Base-by-base conservation (phyloP, 1,139 yeast species). In the Sugiyamaella grinbergsii region DNA sequence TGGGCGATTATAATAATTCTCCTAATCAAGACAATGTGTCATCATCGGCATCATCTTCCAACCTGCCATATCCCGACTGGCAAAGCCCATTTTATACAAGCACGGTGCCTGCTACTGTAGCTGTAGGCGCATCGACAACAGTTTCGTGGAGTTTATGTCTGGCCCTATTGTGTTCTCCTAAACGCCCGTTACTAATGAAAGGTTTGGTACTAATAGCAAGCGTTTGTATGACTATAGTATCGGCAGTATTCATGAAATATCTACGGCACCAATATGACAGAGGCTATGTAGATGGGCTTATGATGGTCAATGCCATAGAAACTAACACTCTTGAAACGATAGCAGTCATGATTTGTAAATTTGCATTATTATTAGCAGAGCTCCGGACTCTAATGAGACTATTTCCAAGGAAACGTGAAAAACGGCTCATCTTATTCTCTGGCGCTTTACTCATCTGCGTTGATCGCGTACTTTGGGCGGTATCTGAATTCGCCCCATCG, bases 351-450 rank as follows among this genome's bases (percentile, higher is more conserved):
- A 46, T 59, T 4, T 51, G 53, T 16, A 52, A 54, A 26, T 24
- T 47, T 13, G 51, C 48, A 26, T 71, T 83, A 15, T 83, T 82
- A 61, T 69, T 85, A 34, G 80, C 84, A 53, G 91, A 86, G 63
- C 88, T 84, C 0, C 85, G 82, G 57, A 81, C 85, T 24, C 74
- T 83, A 5, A 82, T 81, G 78, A 71, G 90, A 52, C 65, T 84
- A 22, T 85, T 84, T 58, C 77, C 79, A 50, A 72, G 95, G 36
- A 83, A 78, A 50, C 76, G 76, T 47, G 95, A 86, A 65, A 82
- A 81, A 61, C 70, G 87, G 50, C 68, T 81, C 32, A 76, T 85
- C 1, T 76, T 85, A 41, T 71, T 76, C 40, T 70, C 79, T 13
- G 95, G 95, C 0, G 66, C 78, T 0, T 53, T 74, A 0, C 71